These are phyloP conservation scores for Polyporus arcularius DNA, from an alignment of 768 basidiomycete genomes.

Conservation along the genomic window DNA sequence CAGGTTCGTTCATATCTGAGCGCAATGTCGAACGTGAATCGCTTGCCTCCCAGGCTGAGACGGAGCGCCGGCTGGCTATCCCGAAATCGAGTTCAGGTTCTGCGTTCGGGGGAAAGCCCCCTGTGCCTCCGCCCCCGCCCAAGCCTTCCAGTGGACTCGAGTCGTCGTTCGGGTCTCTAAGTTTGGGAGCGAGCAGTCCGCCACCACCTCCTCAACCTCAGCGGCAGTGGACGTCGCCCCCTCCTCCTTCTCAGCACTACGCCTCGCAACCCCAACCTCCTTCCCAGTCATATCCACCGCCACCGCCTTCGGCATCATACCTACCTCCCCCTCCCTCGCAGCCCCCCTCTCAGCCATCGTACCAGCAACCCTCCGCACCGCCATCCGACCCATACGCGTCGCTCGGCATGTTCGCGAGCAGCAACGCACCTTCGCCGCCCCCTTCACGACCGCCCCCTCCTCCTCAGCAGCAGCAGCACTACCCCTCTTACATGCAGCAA, in stretches of 20 bases:
- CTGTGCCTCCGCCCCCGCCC: slow-evolving; percentile 48
- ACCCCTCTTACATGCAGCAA: slow-evolving; percentile 4
- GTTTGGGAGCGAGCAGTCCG: slow-evolving; percentile 35
- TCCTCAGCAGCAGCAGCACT: slow-evolving; percentile 18
- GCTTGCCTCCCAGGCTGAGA: slow-evolving; percentile 68
- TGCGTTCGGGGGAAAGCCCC: slow-evolving; percentile 48
- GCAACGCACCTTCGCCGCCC: slow-evolving; percentile 9
- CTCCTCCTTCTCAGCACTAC: slow-evolving; percentile 22
- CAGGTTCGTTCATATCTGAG: slow-evolving; percentile 60
- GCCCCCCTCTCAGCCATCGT: slow-evolving; percentile 16
- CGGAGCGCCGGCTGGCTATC: slow-evolving; percentile 60
- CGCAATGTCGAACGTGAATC: slow-evolving; percentile 72
- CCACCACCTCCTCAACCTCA: slow-evolving; percentile 30
- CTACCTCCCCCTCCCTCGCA: slow-evolving; percentile 21
- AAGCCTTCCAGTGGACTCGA: slow-evolving; percentile 41
- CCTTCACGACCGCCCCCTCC: slow-evolving; percentile 15
- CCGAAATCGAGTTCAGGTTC: slow-evolving; percentile 37
- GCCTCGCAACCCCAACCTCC: slow-evolving; percentile 13
- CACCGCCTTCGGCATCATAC: slow-evolving; percentile 17
- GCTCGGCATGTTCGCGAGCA: slow-evolving; percentile 23
- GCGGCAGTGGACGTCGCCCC: slow-evolving; percentile 22
- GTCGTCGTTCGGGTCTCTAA: slow-evolving; percentile 60
- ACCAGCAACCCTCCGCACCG: slow-evolving; percentile 20
- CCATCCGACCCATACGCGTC: slow-evolving; percentile 26
- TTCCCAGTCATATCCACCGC: slow-evolving; percentile 18